These are phyloP conservation scores for Ogataea nitratoaversa DNA, from an alignment of 805 yeast species.

Conservation along the genomic window DNA sequence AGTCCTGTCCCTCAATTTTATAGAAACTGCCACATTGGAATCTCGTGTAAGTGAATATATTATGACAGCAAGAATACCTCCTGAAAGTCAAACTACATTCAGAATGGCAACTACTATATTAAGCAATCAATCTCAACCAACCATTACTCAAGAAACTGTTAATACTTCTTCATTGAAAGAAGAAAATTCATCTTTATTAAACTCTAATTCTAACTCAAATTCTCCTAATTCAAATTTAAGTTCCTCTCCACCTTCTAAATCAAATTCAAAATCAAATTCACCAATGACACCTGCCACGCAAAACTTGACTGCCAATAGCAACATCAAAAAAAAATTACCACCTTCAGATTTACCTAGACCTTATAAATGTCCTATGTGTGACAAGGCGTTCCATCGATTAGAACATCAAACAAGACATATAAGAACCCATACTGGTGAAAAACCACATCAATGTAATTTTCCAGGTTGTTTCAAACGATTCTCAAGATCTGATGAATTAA, in stretches of 20 bases:
- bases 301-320: conserved; percentile 17
- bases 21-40: too few species aligned
- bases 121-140: conserved; percentile 1
- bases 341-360: conserved; percentile 47
- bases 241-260: neutral
- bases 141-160: neutral
- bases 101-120: conserved; percentile 27
- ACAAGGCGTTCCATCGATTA: conserved; percentile 79
- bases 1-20: too few species aligned
- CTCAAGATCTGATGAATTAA: conserved; percentile 78
- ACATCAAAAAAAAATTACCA: conserved; percentile 21
- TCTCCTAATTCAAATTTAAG: neutral
- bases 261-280: neutral
- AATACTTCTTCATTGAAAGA: neutral
- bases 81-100: conserved; percentile 26
- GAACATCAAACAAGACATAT: conserved; percentile 92
- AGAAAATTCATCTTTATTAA: neutral
- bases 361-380: conserved; percentile 79
- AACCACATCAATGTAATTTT: conserved; percentile 79
- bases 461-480: conserved; percentile 84
- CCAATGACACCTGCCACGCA: conserved; percentile 21
- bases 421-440: conserved; percentile 90
- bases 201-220: neutral
- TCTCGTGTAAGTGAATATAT: neutral
- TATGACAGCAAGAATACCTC: conserved; percentile 26